Percentiles rank a stretch among this genome's conserved stretches.
phyloP scores from a whole-genome alignment of 1,139 yeast genomes.

The Blastobotrys petasosporus region DNA sequence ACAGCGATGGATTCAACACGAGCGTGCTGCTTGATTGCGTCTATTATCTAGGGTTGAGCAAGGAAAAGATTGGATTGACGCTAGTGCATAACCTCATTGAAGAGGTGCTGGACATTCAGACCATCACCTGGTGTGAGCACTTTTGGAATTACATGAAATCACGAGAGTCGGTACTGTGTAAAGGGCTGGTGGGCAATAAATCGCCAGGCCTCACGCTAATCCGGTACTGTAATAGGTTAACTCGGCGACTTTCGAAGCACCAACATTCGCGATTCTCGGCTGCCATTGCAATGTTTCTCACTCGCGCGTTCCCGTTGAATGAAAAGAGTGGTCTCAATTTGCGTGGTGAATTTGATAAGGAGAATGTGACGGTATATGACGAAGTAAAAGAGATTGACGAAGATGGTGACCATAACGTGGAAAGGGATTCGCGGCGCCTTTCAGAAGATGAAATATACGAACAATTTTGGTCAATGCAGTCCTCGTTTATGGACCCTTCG shows the following conservation, averaged over 20 bases:
- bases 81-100: slow-evolving; percentile 30
- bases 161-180: slow-evolving; percentile 27
- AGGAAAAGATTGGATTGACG: slow-evolving; percentile 13
- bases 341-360: slow-evolving; percentile 35
- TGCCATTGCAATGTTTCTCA: slow-evolving; percentile 34
- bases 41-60: neutral
- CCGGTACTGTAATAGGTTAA: slow-evolving; percentile 35
- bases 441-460: slow-evolving; percentile 16
- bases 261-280: slow-evolving; percentile 37
- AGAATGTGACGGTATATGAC: slow-evolving; percentile 31
- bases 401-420: slow-evolving; percentile 13
- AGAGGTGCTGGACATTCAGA: slow-evolving; percentile 34
- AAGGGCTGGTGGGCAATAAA: slow-evolving; percentile 29
- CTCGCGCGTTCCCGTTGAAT: slow-evolving; percentile 35
- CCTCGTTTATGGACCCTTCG: slow-evolving; percentile 27
- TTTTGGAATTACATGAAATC: slow-evolving; percentile 35
- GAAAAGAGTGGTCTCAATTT: slow-evolving; percentile 37
- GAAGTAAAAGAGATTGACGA: slow-evolving; percentile 11
- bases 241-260: slow-evolving; percentile 34
- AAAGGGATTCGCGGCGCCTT: neutral
- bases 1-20: neutral
- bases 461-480: slow-evolving; percentile 30
- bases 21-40: slow-evolving; percentile 4
- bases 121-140: slow-evolving; percentile 32
- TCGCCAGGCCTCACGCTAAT: slow-evolving; percentile 37